Evolutionary conservation across 1,284 basidiomycete species (phyloP), one percentile per base, ranked within the genome.

Genomic region (Apiotrichum akiyoshidainum): DNA sequence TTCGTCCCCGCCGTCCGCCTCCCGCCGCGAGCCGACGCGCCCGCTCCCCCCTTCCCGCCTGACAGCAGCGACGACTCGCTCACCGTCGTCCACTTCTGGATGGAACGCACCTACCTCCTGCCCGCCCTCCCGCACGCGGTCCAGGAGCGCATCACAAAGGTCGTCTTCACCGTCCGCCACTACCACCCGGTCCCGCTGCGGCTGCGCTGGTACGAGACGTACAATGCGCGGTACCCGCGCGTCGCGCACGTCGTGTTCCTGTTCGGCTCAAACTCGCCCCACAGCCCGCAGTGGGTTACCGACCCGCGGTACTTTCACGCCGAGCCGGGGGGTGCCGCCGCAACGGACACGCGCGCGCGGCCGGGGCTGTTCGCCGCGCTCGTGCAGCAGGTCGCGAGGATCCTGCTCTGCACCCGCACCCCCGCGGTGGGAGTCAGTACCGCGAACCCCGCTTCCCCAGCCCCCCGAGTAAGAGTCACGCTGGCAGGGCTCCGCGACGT

Each of bases 31-130:
- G n/a, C n/a, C n/a, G n/a, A n/a, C n/a, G n/a, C n/a, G n/a, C n/a
- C n/a, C n/a, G n/a, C n/a, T n/a, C n/a, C n/a, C n/a, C n/a, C n/a
- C n/a, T n/a, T n/a, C n/a, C n/a, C n/a, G n/a, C n/a, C n/a, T n/a
- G n/a, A n/a, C n/a, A n/a, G n/a, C n/a, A n/a, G n/a, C n/a, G n/a
- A n/a, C n/a, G n/a, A n/a, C n/a, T n/a, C n/a, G n/a, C n/a, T n/a
- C n/a, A n/a, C n/a, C n/a, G 19, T 48, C n/a, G 47, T 48, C 17
- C 47, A 48, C 19, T 48, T 48, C 34, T 48, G 47, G 47, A 48
- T 48, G 47, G 47, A 48, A 34, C 16, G 19, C 17, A 48, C 47
- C 9, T 48, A 34, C 33, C 47, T 48, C 34, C 34, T 48, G 12
- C 47, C 47, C 1, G 1, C 34, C 7, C 21, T 48, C 34, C 34